Evolutionary conservation across 2,329 filamentous ascomycete genomes (phyloP).

Genomic region (Fusarium sp.): DNA sequence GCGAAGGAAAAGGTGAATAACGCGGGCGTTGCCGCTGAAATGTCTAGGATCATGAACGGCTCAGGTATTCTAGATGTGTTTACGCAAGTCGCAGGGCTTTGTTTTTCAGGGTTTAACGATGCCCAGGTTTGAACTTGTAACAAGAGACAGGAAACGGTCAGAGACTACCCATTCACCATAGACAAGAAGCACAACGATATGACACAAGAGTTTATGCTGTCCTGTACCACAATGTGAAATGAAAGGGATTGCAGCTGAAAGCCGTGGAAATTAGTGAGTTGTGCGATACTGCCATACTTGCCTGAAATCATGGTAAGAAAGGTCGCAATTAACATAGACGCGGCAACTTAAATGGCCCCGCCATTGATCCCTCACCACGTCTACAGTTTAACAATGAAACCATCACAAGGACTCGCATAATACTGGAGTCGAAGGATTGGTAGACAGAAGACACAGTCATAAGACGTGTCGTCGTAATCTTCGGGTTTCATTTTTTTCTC

Average conservation of each 20-base stretch:
- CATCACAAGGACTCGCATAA: not conserved
- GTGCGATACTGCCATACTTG: not conserved
- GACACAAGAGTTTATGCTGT: not conserved
- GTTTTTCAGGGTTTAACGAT: slow-evolving; percentile 22
- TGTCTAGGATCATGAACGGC: slow-evolving; percentile 25
- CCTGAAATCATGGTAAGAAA: not conserved
- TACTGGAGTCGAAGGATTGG: slow-evolving; percentile 18
- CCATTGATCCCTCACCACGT: not conserved
- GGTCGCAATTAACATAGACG: not conserved
- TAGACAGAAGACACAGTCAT: slow-evolving; percentile 43
- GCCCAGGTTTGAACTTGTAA: slow-evolving; percentile 32
- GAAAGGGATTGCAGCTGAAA: not conserved
- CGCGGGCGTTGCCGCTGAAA: slow-evolving; percentile 6
- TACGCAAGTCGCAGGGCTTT: slow-evolving; percentile 42
- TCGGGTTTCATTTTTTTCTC: slow-evolving; percentile 51
- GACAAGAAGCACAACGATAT: slow-evolving; percentile 30
- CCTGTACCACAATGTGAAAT: not conserved
- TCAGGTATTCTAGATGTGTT: slow-evolving; percentile 42
- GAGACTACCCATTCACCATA: slow-evolving; percentile 25
- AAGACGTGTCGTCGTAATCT: slow-evolving; percentile 47
- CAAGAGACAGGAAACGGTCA: slow-evolving; percentile 25
- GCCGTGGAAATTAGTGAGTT: not conserved
- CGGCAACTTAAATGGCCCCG: not conserved
- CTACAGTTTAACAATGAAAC: not conserved
- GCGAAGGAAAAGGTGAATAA: slow-evolving; percentile 14